Evolutionary conservation across 805 yeast species (phyloP).

Genomic region (Candida pseudofarinosa): DNA sequence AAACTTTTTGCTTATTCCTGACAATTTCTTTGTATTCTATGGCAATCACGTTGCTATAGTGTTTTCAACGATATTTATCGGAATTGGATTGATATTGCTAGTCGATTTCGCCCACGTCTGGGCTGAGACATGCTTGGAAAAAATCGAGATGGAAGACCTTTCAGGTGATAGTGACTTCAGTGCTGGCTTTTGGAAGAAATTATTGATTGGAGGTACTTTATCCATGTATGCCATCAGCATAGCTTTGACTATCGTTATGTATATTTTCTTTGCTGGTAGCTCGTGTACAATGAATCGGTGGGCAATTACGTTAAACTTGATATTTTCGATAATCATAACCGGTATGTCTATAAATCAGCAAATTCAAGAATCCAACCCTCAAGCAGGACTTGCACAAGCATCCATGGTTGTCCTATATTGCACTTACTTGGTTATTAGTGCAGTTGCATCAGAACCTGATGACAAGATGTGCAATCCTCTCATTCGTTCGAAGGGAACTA

Average conservation of each 20-base stretch:
- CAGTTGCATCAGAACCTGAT: conserved; percentile 95
- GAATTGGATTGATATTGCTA: conserved; percentile 82
- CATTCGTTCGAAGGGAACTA: conserved; percentile 81
- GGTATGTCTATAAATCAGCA: conserved; percentile 71
- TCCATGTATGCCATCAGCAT: conserved; percentile 76
- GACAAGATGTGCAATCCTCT: conserved; percentile 90
- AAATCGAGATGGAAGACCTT: conserved; percentile 73
- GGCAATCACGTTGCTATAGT: conserved; percentile 87
- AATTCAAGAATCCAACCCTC: conserved; percentile 89
- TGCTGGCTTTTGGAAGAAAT: conserved; percentile 68
- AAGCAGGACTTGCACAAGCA: conserved; percentile 93
- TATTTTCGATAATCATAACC: conserved; percentile 62
- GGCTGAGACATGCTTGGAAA: conserved; percentile 93
- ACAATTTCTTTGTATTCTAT: conserved; percentile 79
- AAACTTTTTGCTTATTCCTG: conserved; percentile 75
- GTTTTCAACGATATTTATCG: conserved; percentile 78
- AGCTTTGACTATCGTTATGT: conserved; percentile 74
- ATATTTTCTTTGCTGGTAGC: conserved; percentile 69
- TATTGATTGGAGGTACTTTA: conserved; percentile 82
- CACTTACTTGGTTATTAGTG: conserved; percentile 84
- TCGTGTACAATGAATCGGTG: conserved; percentile 89
- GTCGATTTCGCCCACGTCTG: conserved; percentile 98
- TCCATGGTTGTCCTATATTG: conserved; percentile 95
- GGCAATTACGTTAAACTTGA: conserved; percentile 73
- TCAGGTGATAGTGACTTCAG: conserved; percentile 47